phyloP scores from a whole-genome alignment of 352 stramenopile genomes.

The Phytophthora citrophthora region DNA sequence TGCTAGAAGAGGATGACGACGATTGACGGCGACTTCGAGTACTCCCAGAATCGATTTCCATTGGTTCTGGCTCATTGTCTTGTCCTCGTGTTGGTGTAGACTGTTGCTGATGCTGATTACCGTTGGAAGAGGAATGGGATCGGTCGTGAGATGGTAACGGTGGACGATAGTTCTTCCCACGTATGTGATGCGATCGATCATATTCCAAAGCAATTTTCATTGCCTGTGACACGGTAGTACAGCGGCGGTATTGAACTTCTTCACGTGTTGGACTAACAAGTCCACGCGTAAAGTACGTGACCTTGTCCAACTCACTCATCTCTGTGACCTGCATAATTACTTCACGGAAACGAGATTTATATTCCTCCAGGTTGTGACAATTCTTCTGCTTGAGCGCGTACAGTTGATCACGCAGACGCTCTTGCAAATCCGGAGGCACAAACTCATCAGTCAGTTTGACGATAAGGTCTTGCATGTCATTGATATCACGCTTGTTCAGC shows the following conservation, averaged over 20 bases:
- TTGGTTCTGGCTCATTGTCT: conserved; percentile 14
- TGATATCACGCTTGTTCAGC: conserved; percentile 13
- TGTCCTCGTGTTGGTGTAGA: conserved; percentile 3
- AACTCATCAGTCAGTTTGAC: conserved; percentile 13
- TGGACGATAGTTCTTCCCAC: conserved; percentile 8
- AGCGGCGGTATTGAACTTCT: conserved; percentile 36
- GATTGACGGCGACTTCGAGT: not conserved
- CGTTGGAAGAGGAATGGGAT: not conserved
- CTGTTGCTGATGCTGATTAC: conserved; percentile 6
- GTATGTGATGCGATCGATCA: conserved; percentile 23
- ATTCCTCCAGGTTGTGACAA: conserved; percentile 24
- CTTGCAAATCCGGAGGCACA: conserved; percentile 26
- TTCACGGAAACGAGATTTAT: conserved; percentile 22
- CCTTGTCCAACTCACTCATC: conserved; percentile 35
- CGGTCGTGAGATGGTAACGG: not conserved
- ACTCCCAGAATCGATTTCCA: conserved; percentile 15
- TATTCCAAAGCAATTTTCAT: conserved; percentile 30
- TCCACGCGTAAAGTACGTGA: conserved; percentile 30
- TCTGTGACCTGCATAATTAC: conserved; percentile 26
- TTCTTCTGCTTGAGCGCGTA: conserved; percentile 20
- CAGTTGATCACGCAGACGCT: conserved; percentile 23
- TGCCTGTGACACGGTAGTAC: conserved; percentile 19
- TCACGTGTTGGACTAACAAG: conserved; percentile 17
- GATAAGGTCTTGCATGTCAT: conserved; percentile 13
- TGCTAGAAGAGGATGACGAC: not conserved